Base-by-base conservation (phyloP, 1,284 basidiomycete genomes). In the Athelia sp. region DNA sequence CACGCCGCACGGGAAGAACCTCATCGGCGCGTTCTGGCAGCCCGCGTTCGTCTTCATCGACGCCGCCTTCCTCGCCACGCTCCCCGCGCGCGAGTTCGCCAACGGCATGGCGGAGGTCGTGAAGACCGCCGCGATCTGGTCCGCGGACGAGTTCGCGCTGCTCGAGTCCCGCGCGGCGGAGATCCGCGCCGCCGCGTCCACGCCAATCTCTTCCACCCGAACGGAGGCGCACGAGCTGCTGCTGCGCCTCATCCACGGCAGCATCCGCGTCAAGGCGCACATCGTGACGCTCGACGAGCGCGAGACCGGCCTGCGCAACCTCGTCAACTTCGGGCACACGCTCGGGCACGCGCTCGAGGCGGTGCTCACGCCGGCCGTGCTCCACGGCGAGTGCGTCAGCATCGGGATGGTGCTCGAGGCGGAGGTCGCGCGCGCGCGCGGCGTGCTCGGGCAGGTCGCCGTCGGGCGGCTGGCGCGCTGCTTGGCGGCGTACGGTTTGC, bases 21-120 rank as follows among this genome's bases (percentile, higher is more conserved):
- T 99, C 57, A 92, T 99, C 58, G 97, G 96, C 54, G 90, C 96
- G 3, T 99, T 99, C 76, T 95, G 94, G 90, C 97, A 99, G 70
- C 96, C 96, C 1, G 82, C 88, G 61, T 98, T 89, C 74, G 89
- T 98, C 65, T 99, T 99, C 70, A 97, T 98, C 59, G 97, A 99
- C 67, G 88, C 93, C 15, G 88, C 94, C 1, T 97, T 97, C 76
- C 81, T 99, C 53, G 90, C 93, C 59, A 96, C 93, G 1, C 84
- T 99, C 3, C 95, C 95, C 0, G 71, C 84, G 40, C 79, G 97
- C 53, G 97, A 99, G 67, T 95, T 98, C 58, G 90, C 92, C 40
- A 99, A 99, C 63, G 96, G 96, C 43, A 98, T 99, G 92, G 95
- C 97, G 1, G 96, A 99, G 68, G 90, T 98, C 3, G 85, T 99